phyloP scores from a whole-genome alignment of 805 yeast genomes.

The Vanderwaltozyma verrucispora region DNA sequence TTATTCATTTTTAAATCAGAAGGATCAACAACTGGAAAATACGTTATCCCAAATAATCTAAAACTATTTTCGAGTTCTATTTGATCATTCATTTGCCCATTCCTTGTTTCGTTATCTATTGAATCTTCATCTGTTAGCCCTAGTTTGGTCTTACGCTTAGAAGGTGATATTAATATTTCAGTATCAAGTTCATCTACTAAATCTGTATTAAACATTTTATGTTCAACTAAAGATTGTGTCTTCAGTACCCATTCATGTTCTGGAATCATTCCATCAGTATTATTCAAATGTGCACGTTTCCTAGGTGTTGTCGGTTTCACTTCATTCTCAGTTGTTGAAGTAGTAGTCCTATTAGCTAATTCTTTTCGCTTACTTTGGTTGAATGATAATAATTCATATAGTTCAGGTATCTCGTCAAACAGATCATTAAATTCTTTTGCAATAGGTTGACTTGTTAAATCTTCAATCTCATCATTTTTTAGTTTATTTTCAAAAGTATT shows the following conservation, averaged over 20 bases:
- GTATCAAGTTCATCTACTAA: slow-evolving; percentile 16
- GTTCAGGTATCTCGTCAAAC: slow-evolving; percentile 17
- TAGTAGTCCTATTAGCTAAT: not conserved
- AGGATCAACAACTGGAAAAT: slow-evolving; percentile 32
- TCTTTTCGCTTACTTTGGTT: not conserved
- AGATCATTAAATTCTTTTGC: slow-evolving; percentile 12
- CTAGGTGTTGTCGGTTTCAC: not conserved
- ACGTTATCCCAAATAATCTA: slow-evolving; percentile 32
- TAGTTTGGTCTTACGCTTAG: slow-evolving; percentile 14
- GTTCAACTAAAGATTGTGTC: slow-evolving; percentile 13
- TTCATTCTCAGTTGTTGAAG: not conserved
- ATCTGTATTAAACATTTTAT: slow-evolving; percentile 20
- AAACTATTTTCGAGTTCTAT: slow-evolving; percentile 27
- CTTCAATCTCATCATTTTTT: slow-evolving; percentile 4
- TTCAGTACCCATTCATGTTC: slow-evolving; percentile 17
- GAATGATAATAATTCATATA: slow-evolving; percentile 11
- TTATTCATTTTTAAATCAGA: slow-evolving; percentile 14
- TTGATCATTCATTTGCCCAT: slow-evolving; percentile 7
- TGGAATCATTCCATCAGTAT: slow-evolving; percentile 5
- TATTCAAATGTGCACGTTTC: not conserved
- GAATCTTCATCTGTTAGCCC: not conserved
- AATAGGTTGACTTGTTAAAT: slow-evolving; percentile 3
- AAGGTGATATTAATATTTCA: slow-evolving; percentile 21
- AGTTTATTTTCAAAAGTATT: slow-evolving; percentile 5
- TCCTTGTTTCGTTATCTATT: not conserved